These are phyloP conservation scores for Geotrichum bryndzae DNA, from an alignment of 1,139 yeast species.

Conservation along the genomic window DNA sequence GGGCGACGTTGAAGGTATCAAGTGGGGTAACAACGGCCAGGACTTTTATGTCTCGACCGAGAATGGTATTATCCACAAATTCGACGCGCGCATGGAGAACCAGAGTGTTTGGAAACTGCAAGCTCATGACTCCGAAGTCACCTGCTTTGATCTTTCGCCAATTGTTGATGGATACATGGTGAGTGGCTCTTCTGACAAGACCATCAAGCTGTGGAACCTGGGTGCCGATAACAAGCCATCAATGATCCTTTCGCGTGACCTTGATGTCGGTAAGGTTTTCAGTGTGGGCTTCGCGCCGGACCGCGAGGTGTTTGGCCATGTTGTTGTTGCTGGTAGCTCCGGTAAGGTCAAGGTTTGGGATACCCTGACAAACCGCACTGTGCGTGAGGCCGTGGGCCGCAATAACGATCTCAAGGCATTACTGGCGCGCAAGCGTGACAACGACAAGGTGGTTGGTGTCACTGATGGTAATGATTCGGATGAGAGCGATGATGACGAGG, in stretches of 20 bases:
- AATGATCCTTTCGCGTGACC: conserved; percentile 85
- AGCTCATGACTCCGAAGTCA: conserved; percentile 93
- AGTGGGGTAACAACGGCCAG: conserved; percentile 60
- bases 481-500: conserved; percentile 47
- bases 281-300: conserved; percentile 82
- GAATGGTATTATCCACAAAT: conserved; percentile 81
- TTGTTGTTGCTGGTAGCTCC: conserved; percentile 82
- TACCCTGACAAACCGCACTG: conserved; percentile 71
- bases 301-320: conserved; percentile 74
- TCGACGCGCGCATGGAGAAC: conserved; percentile 65
- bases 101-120: conserved; percentile 89
- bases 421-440: conserved; percentile 47
- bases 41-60: conserved; percentile 87
- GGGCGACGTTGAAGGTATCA: conserved; percentile 80
- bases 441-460: conserved; percentile 47
- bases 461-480: conserved; percentile 58
- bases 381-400: conserved; percentile 61
- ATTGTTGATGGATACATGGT: conserved; percentile 69
- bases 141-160: conserved; percentile 67
- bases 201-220: conserved; percentile 77
- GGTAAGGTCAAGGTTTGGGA: conserved; percentile 92
- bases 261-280: conserved; percentile 91
- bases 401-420: conserved; percentile 50
- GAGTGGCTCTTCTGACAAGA: conserved; percentile 86
- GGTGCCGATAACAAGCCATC: conserved; percentile 51